Evolutionary conservation across 1,139 yeast species (phyloP).

Genomic region (Entelexis sorbosivorans): DNA sequence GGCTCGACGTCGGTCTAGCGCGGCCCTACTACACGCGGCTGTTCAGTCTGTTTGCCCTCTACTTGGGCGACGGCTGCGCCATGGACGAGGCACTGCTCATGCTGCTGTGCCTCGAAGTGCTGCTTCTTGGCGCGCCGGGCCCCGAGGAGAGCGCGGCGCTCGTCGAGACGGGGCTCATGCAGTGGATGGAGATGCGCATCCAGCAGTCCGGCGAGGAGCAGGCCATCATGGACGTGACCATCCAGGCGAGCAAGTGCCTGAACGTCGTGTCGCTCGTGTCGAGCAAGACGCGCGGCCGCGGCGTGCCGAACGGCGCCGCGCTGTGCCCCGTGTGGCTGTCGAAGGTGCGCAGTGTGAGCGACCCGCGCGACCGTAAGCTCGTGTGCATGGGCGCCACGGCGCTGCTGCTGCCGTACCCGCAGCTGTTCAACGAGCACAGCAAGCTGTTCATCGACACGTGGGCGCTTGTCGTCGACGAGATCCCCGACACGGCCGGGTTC

Average conservation of each 20-base stretch:
- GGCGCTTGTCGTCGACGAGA: constrained; percentile 59
- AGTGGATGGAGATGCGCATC: constrained; percentile 13
- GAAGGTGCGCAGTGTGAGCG: constrained; percentile 43
- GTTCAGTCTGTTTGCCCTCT: constrained; percentile 13
- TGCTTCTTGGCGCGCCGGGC: constrained; percentile 7
- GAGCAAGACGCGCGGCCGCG: constrained; percentile 9
- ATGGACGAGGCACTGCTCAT: constrained; percentile 19
- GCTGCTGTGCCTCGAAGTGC: constrained; percentile 13
- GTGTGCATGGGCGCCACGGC: constrained; percentile 51
- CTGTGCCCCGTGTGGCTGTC: constrained; percentile 30
- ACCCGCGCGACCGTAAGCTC: constrained; percentile 56
- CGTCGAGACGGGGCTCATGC: constrained; percentile 16
- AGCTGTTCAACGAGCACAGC: constrained; percentile 29
- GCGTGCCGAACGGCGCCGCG: constrained; percentile 3
- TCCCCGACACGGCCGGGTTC: constrained; percentile 31
- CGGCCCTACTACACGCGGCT: constrained; percentile 7
- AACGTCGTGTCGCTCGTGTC: constrained; percentile 10
- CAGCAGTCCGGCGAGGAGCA: constrained; percentile 8
- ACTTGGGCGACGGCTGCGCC: constrained; percentile 18
- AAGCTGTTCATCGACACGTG: constrained; percentile 41
- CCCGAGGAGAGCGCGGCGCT: neutral
- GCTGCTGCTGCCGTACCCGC: constrained; percentile 31
- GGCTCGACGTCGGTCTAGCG: constrained; percentile 39
- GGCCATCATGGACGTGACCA: constrained; percentile 7
- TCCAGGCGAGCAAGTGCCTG: constrained; percentile 12